phyloP scores from a whole-genome alignment of 805 yeast species.

The Yarrowia alimentaria region DNA sequence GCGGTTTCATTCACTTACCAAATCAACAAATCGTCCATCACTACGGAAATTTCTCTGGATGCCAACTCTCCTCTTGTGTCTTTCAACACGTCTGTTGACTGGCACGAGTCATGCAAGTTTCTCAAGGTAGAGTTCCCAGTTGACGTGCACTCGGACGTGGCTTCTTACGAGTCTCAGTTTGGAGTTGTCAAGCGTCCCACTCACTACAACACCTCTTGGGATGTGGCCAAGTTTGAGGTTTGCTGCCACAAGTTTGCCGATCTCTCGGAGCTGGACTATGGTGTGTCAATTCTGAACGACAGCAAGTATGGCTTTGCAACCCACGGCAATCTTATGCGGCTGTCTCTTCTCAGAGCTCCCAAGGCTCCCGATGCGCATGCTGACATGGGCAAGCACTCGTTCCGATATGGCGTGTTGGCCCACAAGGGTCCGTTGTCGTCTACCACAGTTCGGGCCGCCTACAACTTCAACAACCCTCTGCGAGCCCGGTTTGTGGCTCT shows the following conservation, averaged over 20 bases:
- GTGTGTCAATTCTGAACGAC: slow-evolving; percentile 81
- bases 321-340: slow-evolving; percentile 88
- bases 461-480: slow-evolving; percentile 69
- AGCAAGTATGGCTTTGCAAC: slow-evolving; percentile 89
- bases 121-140: slow-evolving; percentile 95
- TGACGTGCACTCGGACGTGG: slow-evolving; percentile 68
- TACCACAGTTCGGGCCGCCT: slow-evolving; percentile 69
- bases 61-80: slow-evolving; percentile 46
- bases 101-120: slow-evolving; percentile 88
- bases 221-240: slow-evolving; percentile 92
- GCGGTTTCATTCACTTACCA: slow-evolving; percentile 61
- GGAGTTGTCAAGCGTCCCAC: slow-evolving; percentile 92
- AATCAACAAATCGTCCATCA: slow-evolving; percentile 60
- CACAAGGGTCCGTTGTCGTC: slow-evolving; percentile 66
- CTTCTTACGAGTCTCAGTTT: slow-evolving; percentile 90
- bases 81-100: slow-evolving; percentile 62
- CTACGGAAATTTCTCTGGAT: slow-evolving; percentile 66
- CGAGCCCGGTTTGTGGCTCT: slow-evolving; percentile 32
- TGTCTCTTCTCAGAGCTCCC: slow-evolving; percentile 84
- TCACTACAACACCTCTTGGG: slow-evolving; percentile 94
- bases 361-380: slow-evolving; percentile 94
- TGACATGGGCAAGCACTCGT: slow-evolving; percentile 84
- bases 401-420: slow-evolving; percentile 81
- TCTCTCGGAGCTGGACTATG: slow-evolving; percentile 79
- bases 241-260: slow-evolving; percentile 94